Percentiles rank a stretch among this genome's conserved stretches.
Conservation (phyloP, 2,329 filamentous ascomycete species). For the Stemphylium beticola region DNA sequence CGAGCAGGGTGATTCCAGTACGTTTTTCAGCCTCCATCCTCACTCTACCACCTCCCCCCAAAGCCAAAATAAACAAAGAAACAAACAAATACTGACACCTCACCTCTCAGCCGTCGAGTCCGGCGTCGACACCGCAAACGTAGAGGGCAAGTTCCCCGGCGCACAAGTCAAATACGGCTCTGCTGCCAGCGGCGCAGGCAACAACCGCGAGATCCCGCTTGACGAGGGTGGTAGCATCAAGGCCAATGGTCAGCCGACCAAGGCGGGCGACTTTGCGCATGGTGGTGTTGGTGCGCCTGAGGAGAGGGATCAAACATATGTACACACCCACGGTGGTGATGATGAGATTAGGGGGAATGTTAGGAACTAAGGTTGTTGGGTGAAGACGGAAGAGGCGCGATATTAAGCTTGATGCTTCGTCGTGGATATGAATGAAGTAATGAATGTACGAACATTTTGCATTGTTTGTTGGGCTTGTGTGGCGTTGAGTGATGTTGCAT, state of each 20-base stretch:
- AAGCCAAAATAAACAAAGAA: background rate
- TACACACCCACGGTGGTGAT: constrained; percentile 49
- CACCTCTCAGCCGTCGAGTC: constrained; percentile 52
- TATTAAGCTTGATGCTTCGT: no score
- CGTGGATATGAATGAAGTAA: no score
- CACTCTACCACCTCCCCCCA: background rate
- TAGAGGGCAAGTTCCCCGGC: constrained; percentile 53
- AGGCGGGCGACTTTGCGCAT: constrained; percentile 53
- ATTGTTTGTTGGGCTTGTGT: no score
- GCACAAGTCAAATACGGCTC: constrained; percentile 52
- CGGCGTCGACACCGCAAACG: constrained; percentile 53
- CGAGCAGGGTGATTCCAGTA: constrained; percentile 49
- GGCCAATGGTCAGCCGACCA: constrained; percentile 51
- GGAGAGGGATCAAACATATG: constrained; percentile 49
- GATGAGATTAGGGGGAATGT: constrained; percentile 51
- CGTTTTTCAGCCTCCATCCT: constrained; percentile 5
- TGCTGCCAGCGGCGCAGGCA: constrained; percentile 51
- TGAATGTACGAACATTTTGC: no score
- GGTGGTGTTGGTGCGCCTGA: constrained; percentile 58
- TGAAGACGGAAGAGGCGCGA: no score
- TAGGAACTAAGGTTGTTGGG: constrained; percentile 30
- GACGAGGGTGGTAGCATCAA: constrained; percentile 55
- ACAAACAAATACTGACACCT: background rate
- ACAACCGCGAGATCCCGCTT: constrained; percentile 57
- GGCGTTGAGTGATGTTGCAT: no score